These are phyloP conservation scores for Cucurbita maxima DNA, from an alignment of 306 rosid species.

Conservation along the genomic window DNA sequence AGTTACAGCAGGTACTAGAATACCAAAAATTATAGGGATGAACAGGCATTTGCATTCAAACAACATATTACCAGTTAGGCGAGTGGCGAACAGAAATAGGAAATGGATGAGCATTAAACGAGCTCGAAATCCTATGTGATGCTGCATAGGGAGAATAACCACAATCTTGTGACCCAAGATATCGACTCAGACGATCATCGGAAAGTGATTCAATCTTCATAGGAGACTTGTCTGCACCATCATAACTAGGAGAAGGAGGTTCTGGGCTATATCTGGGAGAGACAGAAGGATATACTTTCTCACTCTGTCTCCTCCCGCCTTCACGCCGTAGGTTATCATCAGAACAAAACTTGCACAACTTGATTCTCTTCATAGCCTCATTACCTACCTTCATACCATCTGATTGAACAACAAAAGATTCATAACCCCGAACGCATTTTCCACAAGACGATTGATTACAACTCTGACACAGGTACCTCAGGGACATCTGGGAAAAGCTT, in stretches of 20 bases:
- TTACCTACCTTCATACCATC: constrained; percentile 12
- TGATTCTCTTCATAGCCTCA: constrained; percentile 18
- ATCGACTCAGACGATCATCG: constrained; percentile 29
- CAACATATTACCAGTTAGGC: constrained; percentile 37
- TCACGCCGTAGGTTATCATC: constrained; percentile 21
- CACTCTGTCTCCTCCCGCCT: constrained; percentile 31
- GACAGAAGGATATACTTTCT: constrained; percentile 77
- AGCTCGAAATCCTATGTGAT: constrained; percentile 26
- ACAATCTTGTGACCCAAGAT: constrained; percentile 29
- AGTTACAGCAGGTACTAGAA: neutral
- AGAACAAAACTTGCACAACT: constrained; percentile 57
- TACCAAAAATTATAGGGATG: neutral
- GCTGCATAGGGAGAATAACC: constrained; percentile 34
- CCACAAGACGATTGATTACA: constrained; percentile 68
- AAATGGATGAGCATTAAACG: constrained; percentile 41
- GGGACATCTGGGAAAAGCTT: constrained; percentile 16
- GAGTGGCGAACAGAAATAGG: constrained; percentile 34
- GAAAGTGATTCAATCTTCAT: constrained; percentile 27
- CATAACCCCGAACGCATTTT: constrained; percentile 40
- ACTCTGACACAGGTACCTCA: constrained; percentile 40
- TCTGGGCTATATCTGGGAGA: constrained; percentile 69
- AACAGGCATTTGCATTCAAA: neutral
- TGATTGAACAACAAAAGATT: constrained; percentile 22
- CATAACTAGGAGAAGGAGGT: constrained; percentile 50
- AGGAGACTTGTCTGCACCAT: constrained; percentile 34